These are phyloP conservation scores for Conticribra guillardii DNA, from an alignment of 108 stramenopile genomes.

Conservation along the genomic window DNA sequence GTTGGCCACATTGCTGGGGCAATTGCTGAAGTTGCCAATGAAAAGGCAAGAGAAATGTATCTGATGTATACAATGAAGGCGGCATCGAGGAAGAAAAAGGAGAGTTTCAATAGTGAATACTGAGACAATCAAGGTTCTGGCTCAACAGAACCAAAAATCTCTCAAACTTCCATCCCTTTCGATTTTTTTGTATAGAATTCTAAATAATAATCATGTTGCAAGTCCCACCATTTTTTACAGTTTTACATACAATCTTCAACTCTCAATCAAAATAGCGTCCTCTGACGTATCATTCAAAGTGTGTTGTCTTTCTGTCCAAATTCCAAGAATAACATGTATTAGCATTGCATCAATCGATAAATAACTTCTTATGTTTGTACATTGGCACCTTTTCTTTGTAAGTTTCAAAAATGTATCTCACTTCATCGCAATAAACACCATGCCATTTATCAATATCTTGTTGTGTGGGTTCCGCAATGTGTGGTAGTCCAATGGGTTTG, in stretches of 20 bases:
- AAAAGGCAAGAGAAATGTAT: constrained; percentile 29
- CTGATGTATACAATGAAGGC: constrained; percentile 35
- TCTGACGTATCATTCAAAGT: too few species aligned
- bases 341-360: too few species aligned
- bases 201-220: too few species aligned
- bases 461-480: constrained; percentile 64
- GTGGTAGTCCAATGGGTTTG: constrained; percentile 63
- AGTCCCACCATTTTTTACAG: too few species aligned
- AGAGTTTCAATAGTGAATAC: constrained; percentile 7
- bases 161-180: too few species aligned
- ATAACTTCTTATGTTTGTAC: constrained; percentile 74
- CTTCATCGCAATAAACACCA: constrained; percentile 61
- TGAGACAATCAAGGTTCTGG: constrained; percentile 11
- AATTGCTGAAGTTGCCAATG: constrained; percentile 15
- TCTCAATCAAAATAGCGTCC: too few species aligned
- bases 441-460: constrained; percentile 81
- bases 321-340: too few species aligned
- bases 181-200: too few species aligned
- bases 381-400: constrained; percentile 67
- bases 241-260: too few species aligned
- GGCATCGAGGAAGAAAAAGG: constrained; percentile 20
- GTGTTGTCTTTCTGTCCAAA: too few species aligned
- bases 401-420: constrained; percentile 60
- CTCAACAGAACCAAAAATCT: background rate
- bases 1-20: constrained; percentile 37